Evolutionary conservation across 306 rosid genomes (phyloP).

Genomic region (Begonia fuchsioides): DNA sequence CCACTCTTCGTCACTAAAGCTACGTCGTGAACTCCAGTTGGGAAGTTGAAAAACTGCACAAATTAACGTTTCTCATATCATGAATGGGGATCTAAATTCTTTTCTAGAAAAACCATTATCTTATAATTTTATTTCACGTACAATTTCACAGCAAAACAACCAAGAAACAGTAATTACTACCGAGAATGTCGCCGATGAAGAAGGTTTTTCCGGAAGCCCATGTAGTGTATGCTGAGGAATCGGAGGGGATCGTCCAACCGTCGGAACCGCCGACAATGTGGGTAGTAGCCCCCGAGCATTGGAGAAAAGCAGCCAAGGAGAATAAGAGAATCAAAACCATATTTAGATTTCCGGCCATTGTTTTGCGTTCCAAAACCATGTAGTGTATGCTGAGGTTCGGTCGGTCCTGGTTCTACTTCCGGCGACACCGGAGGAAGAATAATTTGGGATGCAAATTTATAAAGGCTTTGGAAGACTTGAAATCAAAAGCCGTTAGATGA

Average conservation of each 20-base stretch:
- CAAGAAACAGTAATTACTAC: not conserved
- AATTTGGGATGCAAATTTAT: not conserved
- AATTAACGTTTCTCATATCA: too few species aligned
- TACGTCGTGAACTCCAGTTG: not conserved
- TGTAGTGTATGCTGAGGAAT: not conserved
- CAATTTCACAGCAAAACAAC: not conserved
- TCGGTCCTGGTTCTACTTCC: not conserved
- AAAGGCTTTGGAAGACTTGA: too few species aligned
- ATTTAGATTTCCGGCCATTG: not conserved
- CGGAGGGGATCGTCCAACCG: not conserved
- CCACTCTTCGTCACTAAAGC: not conserved
- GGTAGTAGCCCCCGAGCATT: not conserved
- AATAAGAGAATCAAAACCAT: not conserved
- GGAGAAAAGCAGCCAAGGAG: not conserved
- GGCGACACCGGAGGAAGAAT: not conserved
- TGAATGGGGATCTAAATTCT: too few species aligned
- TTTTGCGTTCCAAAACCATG: not conserved
- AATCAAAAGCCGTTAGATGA: not conserved
- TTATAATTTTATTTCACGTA: not conserved
- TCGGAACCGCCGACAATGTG: not conserved
- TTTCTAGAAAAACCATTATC: not conserved
- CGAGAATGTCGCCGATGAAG: not conserved
- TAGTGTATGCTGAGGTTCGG: not conserved
- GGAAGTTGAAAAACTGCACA: not conserved
- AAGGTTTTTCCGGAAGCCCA: constrained; percentile 1